These are phyloP conservation scores for Chaetomium strumarium DNA, from an alignment of 2,329 filamentous ascomycete genomes.

Conservation along the genomic window DNA sequence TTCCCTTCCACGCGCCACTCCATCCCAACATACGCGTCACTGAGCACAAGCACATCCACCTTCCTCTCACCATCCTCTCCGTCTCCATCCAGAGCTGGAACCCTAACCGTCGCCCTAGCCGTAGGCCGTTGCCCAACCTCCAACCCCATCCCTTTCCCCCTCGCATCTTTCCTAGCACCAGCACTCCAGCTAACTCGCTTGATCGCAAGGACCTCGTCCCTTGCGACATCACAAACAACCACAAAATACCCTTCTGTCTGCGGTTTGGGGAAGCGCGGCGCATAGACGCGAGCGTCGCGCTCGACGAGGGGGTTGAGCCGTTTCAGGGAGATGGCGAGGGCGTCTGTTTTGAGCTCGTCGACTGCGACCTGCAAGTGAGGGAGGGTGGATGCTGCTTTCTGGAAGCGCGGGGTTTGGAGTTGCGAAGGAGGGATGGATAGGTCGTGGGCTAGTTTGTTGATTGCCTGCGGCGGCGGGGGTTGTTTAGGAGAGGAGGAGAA, in stretches of 20 bases:
- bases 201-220: slow-evolving; percentile 75
- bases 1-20: slow-evolving; percentile 44
- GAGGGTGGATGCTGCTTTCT: slow-evolving; percentile 57
- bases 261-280: slow-evolving; percentile 85
- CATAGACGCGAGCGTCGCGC: slow-evolving; percentile 69
- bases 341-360: slow-evolving; percentile 53
- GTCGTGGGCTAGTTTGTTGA: slow-evolving; percentile 39
- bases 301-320: slow-evolving; percentile 62
- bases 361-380: slow-evolving; percentile 63
- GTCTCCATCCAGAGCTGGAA: slow-evolving; percentile 40
- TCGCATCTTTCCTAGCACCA: slow-evolving; percentile 21
- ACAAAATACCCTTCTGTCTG: slow-evolving; percentile 94
- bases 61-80: slow-evolving; percentile 42
- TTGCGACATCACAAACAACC: slow-evolving; percentile 59
- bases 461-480: not conserved
- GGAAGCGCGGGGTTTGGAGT: slow-evolving; percentile 40
- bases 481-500: not conserved
- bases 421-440: slow-evolving; percentile 42
- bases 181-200: slow-evolving; percentile 74
- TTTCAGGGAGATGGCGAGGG: slow-evolving; percentile 57
- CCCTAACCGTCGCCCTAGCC: slow-evolving; percentile 52
- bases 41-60: slow-evolving; percentile 70
- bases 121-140: slow-evolving; percentile 42
- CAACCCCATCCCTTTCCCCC: slow-evolving; percentile 23
- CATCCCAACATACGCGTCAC: slow-evolving; percentile 83